Evolutionary conservation across 305 asterid species (phyloP), one percentile per base, ranked within the genome.

Genomic region (Petunia hybrid): DNA sequence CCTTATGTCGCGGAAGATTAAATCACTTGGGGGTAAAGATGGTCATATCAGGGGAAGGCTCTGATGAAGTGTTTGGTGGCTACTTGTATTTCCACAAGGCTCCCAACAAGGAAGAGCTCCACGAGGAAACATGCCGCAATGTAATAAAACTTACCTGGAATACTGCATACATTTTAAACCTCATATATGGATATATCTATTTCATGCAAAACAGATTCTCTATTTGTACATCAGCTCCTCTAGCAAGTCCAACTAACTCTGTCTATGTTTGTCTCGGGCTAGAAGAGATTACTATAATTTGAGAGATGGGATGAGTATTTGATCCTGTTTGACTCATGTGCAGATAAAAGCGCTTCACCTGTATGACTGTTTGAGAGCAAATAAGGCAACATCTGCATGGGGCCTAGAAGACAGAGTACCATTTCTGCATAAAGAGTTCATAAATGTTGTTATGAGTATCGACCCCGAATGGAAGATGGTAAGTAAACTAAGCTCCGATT

Each of bases 61-160:
- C 99, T n/a, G 99, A 96, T 45, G 99, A 96, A 92, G 84, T 96
- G 64, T 96, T 96, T 74, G 99, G 99, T 9, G 99, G 99, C 13
- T 73, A 73, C 63, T 51, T 73, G 46, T 73, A 73, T 6, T 73
- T 73, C 46, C 78, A 73, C 35, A 73, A 96, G 89, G 98, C 98
- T n/a, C 99, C 98, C 38, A 94, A 91, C 90, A 93, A 96, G 88
- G 99, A 94, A 79, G 99, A 92, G 87, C 84, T 96, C 81, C 98
- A 96, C 78, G 88, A 85, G 0, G 98, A 96, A 83, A 94, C 94
- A 74, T 96, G 99, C 85, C 98, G 62, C n/a, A 96, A 96, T 97
- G 99, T 94, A 89, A 66, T 62, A 7, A 57, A 16, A 38, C 56
- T 1, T 42, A 41, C 14, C 42, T 66, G 35, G 73, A 39, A 14